phyloP scores from a whole-genome alignment of 148 eudicot species.

The Cornus controversa region DNA sequence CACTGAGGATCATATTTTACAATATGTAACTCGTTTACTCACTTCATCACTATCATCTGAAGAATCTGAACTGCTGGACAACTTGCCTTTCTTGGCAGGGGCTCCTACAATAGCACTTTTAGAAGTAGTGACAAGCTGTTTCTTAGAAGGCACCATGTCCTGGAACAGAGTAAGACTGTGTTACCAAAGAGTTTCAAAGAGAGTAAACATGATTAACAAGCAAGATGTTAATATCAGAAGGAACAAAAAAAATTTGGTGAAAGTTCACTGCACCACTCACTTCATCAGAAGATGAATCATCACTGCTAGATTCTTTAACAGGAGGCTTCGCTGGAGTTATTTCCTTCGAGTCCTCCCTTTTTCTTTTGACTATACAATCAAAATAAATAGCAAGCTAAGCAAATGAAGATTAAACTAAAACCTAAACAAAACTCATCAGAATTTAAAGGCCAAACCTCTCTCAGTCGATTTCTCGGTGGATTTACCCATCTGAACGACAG shows the following conservation, averaged over 20 bases:
- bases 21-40: constrained; percentile 3
- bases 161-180: constrained; percentile 2
- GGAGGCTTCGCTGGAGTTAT: constrained; percentile 2
- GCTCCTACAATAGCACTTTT: constrained; percentile 14
- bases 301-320: constrained; percentile 13
- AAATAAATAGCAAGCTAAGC: neutral
- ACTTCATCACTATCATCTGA: constrained; percentile 30
- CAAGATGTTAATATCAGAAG: neutral
- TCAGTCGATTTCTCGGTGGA: constrained; percentile 45
- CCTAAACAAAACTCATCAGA: neutral
- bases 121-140: constrained; percentile 6
- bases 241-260: neutral
- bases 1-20: neutral
- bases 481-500: constrained; percentile 36
- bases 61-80: no score
- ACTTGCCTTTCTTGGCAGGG: no score
- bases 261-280: neutral
- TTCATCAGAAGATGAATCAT: constrained; percentile 26
- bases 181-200: neutral
- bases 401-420: neutral
- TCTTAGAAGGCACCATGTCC: constrained; percentile 14
- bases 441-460: constrained; percentile 47
- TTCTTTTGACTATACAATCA: constrained; percentile 72
- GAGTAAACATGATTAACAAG: no score
- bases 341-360: constrained; percentile 36